Percentiles rank a stretch among this genome's conserved stretches.
phyloP scores from a whole-genome alignment of 208 protist species.

The Sergeia podlipaevii region DNA sequence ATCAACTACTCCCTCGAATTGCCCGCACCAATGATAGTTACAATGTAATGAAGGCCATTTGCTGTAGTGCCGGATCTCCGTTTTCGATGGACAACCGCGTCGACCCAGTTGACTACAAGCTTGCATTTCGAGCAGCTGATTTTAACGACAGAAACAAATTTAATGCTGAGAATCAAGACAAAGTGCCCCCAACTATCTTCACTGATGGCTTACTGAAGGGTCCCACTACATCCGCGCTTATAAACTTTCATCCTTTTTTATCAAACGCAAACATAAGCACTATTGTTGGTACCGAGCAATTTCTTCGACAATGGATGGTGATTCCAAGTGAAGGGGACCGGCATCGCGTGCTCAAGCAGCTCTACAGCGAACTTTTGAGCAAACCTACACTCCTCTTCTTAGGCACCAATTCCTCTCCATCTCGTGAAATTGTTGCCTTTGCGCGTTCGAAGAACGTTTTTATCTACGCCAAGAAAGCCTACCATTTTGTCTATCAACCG shows the following conservation, averaged over 20 bases:
- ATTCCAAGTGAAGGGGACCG: constrained; percentile 71
- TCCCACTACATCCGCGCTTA: constrained; percentile 49
- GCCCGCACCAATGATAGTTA: constrained; percentile 75
- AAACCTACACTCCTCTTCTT: constrained; percentile 74
- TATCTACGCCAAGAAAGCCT: constrained; percentile 74
- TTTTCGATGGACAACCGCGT: constrained; percentile 85
- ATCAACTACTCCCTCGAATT: constrained; percentile 76
- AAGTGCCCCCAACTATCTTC: constrained; percentile 67
- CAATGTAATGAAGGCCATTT: constrained; percentile 68
- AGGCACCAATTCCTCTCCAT: constrained; percentile 55
- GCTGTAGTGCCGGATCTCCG: constrained; percentile 69
- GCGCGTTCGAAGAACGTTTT: constrained; percentile 79
- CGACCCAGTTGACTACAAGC: constrained; percentile 84
- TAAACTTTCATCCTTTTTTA: constrained; percentile 50
- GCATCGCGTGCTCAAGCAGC: constrained; percentile 64
- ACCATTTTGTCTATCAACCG: constrained; percentile 58
- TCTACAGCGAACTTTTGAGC: constrained; percentile 45
- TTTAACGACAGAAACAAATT: constrained; percentile 72
- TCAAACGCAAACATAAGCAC: constrained; percentile 62
- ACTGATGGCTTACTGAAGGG: constrained; percentile 77
- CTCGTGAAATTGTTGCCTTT: constrained; percentile 73
- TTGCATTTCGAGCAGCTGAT: constrained; percentile 77
- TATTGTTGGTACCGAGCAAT: constrained; percentile 53
- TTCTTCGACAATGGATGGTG: constrained; percentile 59
- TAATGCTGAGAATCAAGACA: constrained; percentile 61